Evolutionary conservation across 2,329 filamentous ascomycete species (phyloP), one percentile per base, ranked within the genome.

Genomic region (Colletotrichum acutatum): DNA sequence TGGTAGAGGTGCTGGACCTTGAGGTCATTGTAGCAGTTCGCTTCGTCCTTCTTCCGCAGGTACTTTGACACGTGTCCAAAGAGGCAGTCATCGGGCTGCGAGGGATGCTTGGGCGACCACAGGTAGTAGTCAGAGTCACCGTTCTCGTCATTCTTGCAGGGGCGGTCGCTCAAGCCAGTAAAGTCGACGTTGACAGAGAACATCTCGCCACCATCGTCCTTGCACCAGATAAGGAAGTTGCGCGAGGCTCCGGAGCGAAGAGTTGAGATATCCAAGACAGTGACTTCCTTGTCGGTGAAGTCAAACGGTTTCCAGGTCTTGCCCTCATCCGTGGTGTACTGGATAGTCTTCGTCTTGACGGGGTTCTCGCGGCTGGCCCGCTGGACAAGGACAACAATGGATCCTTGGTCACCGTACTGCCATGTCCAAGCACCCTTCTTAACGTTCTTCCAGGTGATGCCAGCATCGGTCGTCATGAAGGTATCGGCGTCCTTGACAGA

Each of bases 341-440:
- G 91, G 53, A 97, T 84, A 2, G 85, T 84, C 66, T 94, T 90
- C 2, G 93, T 94, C 79, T 89, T 90, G 65, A 95, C 84, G 1
- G 86, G 83, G 75, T 93, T 92, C 5, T 93, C 95, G 64, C 90
- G 87, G 65, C 88, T 88, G 16, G 89, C 87, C 70, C 95, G 91
- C 78, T 93, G 90, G 26, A 96, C 95, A 61, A 99, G 92, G 54
- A 97, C 94, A 74, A 98, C 91, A 77, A 98, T 93, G 6, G 95
- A 97, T 32, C 97, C 97, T 81, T 98, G 95, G 78, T 99, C 97
- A 71, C 97, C 97, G 80, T 95, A 98, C 79, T 97, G 94, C 95
- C 95, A 99, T 78, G 93, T 93, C 87, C 95, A 98, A 46, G 89
- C 90, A 6, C 97, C 97, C 83, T 97, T 95, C 84, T 94, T 96